Base-by-base conservation (phyloP, 257 asterid genomes). In the Solanum etuberosum region DNA sequence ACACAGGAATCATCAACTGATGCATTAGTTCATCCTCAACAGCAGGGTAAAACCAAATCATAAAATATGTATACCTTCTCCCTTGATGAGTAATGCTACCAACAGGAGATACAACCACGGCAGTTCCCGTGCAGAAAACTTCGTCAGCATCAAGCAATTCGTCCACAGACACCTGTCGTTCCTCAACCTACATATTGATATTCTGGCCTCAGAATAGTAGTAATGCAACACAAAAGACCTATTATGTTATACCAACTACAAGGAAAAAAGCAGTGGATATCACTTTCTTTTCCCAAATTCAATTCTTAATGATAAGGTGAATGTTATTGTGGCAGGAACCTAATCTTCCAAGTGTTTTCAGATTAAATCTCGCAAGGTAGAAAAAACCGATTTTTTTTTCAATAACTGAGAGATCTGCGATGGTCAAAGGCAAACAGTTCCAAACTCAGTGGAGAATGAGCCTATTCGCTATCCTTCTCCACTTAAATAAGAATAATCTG, bases 51-150 rank as follows among this genome's bases (percentile, higher is more conserved):
- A 34, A 61, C 40, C 25, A 13, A 32, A 37, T 29, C 77, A 1
- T 9, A 23, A 42, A 85, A 85, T 73, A 71, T 8, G 34, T 25
- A 65, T 88, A 95, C 99, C 98, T 93, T 92, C 91, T 92, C 86
- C 92, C 91, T 29, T 54, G 92, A 90, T 95, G 92, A 29, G 99
- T 96, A 65, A 97, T 90, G 93, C 99, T 96, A 88, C 98, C 99
- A 11, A 97, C 99, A 63, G 99, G 99, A 35, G 98, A 93, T 70
- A 97, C 91, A 63, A 96, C 99, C 71, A 96, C 98, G 1, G 99
- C 99, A n/a, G 99, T 96, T 88, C 99, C 99, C 0, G 98, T 97
- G 87, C 99, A 97, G 87, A 97, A 97, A 46, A 97, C 98, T 90
- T 97, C 99, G 85, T 97, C 99, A 37, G 99, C 99, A 87, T 95